Conservation (phyloP, 164 flowering plant genomes). For the Tinospora cordifolia region DNA sequence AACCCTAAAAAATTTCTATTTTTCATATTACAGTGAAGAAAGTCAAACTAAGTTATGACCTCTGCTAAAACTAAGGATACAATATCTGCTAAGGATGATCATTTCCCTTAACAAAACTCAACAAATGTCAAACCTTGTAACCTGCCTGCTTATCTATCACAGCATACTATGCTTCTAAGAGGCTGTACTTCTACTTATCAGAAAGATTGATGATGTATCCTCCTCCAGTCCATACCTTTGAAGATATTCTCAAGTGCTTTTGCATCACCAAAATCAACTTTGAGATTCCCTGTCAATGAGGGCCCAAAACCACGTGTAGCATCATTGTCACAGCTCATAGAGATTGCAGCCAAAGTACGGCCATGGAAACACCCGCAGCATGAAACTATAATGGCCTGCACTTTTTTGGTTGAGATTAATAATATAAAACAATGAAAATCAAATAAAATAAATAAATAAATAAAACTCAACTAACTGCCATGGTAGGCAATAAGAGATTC, state of each 20-base stretch:
- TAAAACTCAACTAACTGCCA: not conserved
- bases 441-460: not conserved
- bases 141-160: too few species aligned
- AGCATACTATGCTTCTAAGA: too few species aligned
- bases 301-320: constrained; percentile 97
- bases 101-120: not conserved
- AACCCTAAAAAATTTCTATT: too few species aligned
- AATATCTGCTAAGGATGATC: too few species aligned
- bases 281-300: constrained; percentile 73
- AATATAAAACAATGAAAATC: not conserved
- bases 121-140: not conserved
- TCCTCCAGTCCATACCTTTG: constrained; percentile 43
- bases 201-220: not conserved
- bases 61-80: not conserved
- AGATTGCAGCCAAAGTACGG: constrained; percentile 83
- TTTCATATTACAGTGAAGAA: too few species aligned
- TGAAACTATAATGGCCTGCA: constrained; percentile 88
- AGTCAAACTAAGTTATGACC: not conserved
- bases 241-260: constrained; percentile 74
- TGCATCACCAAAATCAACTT: constrained; percentile 91
- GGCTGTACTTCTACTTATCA: not conserved
- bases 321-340: constrained; percentile 99
- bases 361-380: constrained; percentile 99
- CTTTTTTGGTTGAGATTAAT: not conserved
- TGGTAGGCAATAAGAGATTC: not conserved